These are phyloP conservation scores for Mycena filopes DNA, from an alignment of 768 basidiomycete genomes.

Conservation along the genomic window DNA sequence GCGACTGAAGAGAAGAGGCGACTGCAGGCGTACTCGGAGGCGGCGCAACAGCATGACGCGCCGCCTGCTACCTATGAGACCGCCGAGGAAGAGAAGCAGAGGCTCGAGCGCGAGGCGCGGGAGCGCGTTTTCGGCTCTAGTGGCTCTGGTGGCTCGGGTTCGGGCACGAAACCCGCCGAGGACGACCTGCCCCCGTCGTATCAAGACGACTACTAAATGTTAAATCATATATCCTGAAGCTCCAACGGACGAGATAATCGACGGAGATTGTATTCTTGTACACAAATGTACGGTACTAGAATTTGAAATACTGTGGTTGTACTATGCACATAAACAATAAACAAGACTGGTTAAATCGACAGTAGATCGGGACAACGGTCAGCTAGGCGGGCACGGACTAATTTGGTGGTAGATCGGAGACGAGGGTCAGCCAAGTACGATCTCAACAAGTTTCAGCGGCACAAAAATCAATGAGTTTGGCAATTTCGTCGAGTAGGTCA, in stretches of 20 bases:
- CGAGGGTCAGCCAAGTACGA: background rate
- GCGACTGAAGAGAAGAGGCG: conserved; percentile 77
- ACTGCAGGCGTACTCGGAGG: conserved; percentile 53
- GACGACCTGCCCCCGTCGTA: conserved; percentile 63
- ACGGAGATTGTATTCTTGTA: conserved; percentile 25
- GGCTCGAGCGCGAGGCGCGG: conserved; percentile 73
- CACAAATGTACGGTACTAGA: background rate
- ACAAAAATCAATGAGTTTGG: background rate
- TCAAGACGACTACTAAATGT: conserved; percentile 43
- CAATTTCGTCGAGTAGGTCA: background rate
- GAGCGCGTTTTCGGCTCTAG: conserved; percentile 54
- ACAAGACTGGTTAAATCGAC: no score
- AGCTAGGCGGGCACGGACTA: background rate
- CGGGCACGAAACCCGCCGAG: conserved; percentile 41
- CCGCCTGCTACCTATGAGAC: conserved; percentile 48
- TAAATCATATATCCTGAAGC: background rate
- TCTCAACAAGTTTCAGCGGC: conserved; percentile 1
- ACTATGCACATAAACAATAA: no score
- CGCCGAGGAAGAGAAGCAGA: conserved; percentile 73
- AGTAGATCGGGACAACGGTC: background rate
- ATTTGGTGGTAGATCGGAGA: background rate
- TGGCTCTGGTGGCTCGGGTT: conserved; percentile 34
- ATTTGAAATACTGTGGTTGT: conserved; percentile 1
- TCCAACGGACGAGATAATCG: background rate
- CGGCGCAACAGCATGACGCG: conserved; percentile 33